Conservation (phyloP, 148 eudicot species). For the Agrostemma githago region DNA sequence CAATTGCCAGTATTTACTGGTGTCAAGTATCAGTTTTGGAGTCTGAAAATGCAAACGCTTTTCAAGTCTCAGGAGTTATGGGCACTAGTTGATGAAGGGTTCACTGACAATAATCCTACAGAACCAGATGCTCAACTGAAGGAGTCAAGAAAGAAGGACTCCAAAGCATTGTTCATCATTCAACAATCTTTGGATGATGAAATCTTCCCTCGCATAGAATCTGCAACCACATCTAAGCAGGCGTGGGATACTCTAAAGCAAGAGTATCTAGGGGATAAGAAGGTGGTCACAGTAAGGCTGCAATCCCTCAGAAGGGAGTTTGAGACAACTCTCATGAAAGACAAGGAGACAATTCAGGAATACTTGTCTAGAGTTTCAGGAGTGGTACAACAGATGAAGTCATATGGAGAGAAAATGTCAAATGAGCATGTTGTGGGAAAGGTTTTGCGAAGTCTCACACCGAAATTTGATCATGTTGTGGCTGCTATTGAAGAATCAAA, state of each 20-base stretch:
- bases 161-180: not conserved
- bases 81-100: not conserved
- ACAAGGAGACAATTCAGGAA: not conserved
- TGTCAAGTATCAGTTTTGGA: not conserved
- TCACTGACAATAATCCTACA: not conserved
- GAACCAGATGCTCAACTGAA: not conserved
- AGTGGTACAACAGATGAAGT: not conserved
- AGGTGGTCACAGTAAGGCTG: not conserved
- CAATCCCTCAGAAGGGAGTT: too few species aligned
- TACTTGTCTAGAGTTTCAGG: not conserved
- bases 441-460: too few species aligned
- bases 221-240: not conserved
- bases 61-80: not conserved
- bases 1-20: not conserved
- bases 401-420: not conserved
- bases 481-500: too few species aligned
- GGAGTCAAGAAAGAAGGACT: not conserved
- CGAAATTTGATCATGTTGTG: too few species aligned
- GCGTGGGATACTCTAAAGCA: not conserved
- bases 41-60: not conserved
- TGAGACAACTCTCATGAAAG: too few species aligned
- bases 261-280: conserved; percentile 3
- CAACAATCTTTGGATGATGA: not conserved
- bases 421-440: too few species aligned
- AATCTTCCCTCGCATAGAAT: not conserved